phyloP scores from a whole-genome alignment of 352 stramenopile species.

The Albugo laibachii region DNA sequence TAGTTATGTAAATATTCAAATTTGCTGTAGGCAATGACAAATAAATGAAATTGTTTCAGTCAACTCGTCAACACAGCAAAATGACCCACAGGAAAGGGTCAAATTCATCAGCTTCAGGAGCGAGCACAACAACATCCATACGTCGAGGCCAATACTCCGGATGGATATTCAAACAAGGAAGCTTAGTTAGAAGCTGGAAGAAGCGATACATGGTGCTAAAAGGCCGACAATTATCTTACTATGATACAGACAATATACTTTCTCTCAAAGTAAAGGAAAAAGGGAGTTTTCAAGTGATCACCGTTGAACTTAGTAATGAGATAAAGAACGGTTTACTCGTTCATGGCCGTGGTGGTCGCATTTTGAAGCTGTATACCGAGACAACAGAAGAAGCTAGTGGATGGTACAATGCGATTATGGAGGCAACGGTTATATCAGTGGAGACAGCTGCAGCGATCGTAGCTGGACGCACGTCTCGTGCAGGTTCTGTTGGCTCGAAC shows the following conservation, averaged over 20 bases:
- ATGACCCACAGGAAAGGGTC: too few species aligned
- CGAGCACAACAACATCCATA: neutral
- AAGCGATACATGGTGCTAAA: constrained; percentile 71
- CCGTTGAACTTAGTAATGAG: constrained; percentile 28
- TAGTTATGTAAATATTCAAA: too few species aligned
- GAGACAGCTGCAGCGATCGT: neutral
- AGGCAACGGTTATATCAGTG: constrained; percentile 10
- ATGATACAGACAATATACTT: constrained; percentile 16
- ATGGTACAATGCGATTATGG: constrained; percentile 26
- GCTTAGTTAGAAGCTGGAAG: constrained; percentile 72
- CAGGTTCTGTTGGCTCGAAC: neutral
- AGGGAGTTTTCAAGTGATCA: constrained; percentile 26
- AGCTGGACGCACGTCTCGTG: neutral
- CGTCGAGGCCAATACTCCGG: constrained; percentile 14
- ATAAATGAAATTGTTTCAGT: too few species aligned
- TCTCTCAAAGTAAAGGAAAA: constrained; percentile 31
- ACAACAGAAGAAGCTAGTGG: constrained; percentile 26
- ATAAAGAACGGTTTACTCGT: constrained; percentile 31
- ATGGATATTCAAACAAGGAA: constrained; percentile 63
- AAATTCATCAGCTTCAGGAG: neutral
- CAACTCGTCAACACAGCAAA: too few species aligned
- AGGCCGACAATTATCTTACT: constrained; percentile 39
- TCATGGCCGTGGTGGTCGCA: constrained; percentile 30
- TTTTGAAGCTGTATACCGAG: constrained; percentile 42
- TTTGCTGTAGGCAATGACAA: too few species aligned